Percentiles rank a stretch among this genome's conserved stretches.
Conservation (phyloP, 2,329 filamentous ascomycete species). For the Allantophomopsis cytisporea region DNA sequence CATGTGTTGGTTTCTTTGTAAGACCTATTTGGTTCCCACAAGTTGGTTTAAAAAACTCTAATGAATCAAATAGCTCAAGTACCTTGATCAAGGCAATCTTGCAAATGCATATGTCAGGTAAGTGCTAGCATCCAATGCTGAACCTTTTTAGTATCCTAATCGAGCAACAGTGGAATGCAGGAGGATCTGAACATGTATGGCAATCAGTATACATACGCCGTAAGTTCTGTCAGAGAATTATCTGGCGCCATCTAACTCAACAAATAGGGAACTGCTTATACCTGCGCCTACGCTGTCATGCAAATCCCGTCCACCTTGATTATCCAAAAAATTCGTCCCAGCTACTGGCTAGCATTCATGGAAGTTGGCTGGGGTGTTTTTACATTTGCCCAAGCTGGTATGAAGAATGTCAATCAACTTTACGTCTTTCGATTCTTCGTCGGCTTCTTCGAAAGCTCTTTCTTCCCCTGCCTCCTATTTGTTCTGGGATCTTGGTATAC, state of each 20-base stretch:
- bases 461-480: slow-evolving; percentile 18
- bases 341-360: slow-evolving; percentile 9
- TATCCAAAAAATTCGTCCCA: slow-evolving; percentile 10
- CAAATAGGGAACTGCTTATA: slow-evolving; percentile 2
- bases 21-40: not conserved
- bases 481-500: slow-evolving; percentile 31
- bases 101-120: slow-evolving; percentile 25
- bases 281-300: slow-evolving; percentile 5
- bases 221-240: slow-evolving; percentile 35
- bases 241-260: slow-evolving; percentile 8
- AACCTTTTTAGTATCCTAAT: too few relatives aligned
- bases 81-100: slow-evolving; percentile 22
- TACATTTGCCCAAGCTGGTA: slow-evolving; percentile 13
- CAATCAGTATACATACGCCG: slow-evolving; percentile 39
- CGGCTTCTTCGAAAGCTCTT: slow-evolving; percentile 19
- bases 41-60: not conserved
- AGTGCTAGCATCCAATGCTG: not conserved
- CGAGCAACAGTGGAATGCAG: slow-evolving; percentile 7
- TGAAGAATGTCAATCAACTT: slow-evolving; percentile 20
- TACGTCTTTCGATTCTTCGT: slow-evolving; percentile 29
- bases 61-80: slow-evolving; percentile 23
- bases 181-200: slow-evolving; percentile 30
- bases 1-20: slow-evolving; percentile 21
- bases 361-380: slow-evolving; percentile 11
- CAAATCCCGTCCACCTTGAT: slow-evolving; percentile 11